Conservation (phyloP, 257 asterid genomes). For the Nicotiana attenuata region DNA sequence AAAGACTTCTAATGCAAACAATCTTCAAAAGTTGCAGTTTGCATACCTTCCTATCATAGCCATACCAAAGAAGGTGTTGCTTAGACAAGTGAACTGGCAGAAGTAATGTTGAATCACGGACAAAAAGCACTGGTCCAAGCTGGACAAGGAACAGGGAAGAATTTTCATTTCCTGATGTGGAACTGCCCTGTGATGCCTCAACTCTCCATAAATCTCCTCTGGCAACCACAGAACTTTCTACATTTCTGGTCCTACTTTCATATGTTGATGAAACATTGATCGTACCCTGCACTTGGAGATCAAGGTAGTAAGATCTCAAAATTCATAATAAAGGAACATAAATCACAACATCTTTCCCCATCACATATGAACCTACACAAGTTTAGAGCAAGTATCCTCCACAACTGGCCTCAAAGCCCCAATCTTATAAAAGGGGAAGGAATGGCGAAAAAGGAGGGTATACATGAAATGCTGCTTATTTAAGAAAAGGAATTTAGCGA, state of each 20-base stretch:
- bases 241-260: constrained; percentile 61
- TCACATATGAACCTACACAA: background rate
- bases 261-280: constrained; percentile 75
- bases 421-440: background rate
- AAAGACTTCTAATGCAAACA: background rate
- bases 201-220: constrained; percentile 98
- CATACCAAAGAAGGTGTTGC: constrained; percentile 97
- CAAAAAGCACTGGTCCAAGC: constrained; percentile 95
- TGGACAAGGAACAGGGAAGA: constrained; percentile 85
- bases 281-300: constrained; percentile 54
- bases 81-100: constrained; percentile 92
- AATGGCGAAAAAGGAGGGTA: no score
- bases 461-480: background rate
- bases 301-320: background rate
- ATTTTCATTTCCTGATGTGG: constrained; percentile 65
- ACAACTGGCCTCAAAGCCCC: background rate
- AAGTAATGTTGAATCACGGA: constrained; percentile 96
- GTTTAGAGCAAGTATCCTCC: background rate
- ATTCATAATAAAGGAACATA: background rate
- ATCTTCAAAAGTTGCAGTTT: background rate
- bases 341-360: background rate
- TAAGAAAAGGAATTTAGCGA: background rate
- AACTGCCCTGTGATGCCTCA: constrained; percentile 88
- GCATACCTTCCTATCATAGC: constrained; percentile 93
- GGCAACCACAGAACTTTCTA: constrained; percentile 81